These are phyloP conservation scores for Solanum commersonii DNA, from an alignment of 257 asterid species.

Conservation along the genomic window DNA sequence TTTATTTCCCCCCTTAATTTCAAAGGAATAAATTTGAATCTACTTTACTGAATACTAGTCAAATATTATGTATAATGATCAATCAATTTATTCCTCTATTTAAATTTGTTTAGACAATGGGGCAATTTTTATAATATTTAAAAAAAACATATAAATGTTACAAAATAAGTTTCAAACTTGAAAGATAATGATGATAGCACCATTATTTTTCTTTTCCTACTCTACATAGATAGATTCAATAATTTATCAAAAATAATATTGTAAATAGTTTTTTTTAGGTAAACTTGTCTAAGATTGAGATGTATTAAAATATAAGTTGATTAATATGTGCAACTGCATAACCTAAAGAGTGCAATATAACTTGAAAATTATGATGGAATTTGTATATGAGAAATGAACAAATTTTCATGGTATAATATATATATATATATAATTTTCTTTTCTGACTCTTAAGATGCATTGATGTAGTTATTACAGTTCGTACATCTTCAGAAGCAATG, in stretches of 20 bases:
- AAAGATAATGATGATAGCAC: not conserved
- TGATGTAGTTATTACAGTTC: not conserved
- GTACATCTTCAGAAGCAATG: not conserved
- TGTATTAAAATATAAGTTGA: not conserved
- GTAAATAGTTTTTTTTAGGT: not conserved
- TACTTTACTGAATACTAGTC: not conserved
- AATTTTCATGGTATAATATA: too few species aligned
- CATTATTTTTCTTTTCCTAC: not conserved
- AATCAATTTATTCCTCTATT: not conserved
- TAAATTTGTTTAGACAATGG: not conserved
- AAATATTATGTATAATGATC: not conserved
- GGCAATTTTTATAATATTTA: not conserved
- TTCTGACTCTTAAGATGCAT: not conserved
- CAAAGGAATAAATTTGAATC: too few species aligned
- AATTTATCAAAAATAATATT: too few species aligned
- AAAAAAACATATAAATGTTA: too few species aligned
- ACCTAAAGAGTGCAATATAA: not conserved
- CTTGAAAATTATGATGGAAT: too few species aligned
- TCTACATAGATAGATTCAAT: not conserved
- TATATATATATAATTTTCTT: too few species aligned
- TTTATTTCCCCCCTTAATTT: too few species aligned
- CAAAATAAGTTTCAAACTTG: not conserved
- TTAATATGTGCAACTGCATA: too few species aligned
- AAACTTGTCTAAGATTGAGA: not conserved
- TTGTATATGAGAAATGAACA: too few species aligned